Evolutionary conservation across 129 eudicot genomes (phyloP).

Genomic region (Erigeron canadensis): DNA sequence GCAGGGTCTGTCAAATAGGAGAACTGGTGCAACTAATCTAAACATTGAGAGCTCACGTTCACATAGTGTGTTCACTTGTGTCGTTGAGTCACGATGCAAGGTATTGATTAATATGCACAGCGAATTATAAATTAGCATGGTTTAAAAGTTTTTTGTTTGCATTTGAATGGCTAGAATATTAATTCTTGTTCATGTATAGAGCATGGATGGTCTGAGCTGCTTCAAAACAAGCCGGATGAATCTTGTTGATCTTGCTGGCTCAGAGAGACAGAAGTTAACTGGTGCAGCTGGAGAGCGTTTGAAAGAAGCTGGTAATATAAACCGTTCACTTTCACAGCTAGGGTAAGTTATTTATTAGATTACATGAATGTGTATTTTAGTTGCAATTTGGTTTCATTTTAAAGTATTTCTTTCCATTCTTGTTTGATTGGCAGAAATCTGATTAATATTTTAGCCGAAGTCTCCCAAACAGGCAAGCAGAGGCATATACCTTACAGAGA

Average conservation of each 20-base stretch:
- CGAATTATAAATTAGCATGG: background rate
- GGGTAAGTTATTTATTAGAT: constrained; percentile 57
- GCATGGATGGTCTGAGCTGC: constrained; percentile 79
- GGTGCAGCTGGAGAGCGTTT: constrained; percentile 99
- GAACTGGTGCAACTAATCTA: constrained; percentile 79
- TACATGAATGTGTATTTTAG: background rate
- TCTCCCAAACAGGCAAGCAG: constrained; percentile 94
- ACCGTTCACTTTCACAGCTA: constrained; percentile 97
- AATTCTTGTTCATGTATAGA: constrained; percentile 39
- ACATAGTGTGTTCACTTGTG: constrained; percentile 96
- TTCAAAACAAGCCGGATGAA: constrained; percentile 85
- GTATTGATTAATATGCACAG: constrained; percentile 30
- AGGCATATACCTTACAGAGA: constrained; percentile 98
- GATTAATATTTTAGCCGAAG: constrained; percentile 91
- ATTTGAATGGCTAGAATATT: background rate
- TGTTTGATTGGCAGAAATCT: constrained; percentile 63
- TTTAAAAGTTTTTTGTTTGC: background rate
- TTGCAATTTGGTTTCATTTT: background rate
- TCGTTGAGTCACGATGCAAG: constrained; percentile 96
- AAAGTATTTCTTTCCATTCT: background rate
- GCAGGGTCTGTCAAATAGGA: constrained; percentile 89
- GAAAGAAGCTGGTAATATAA: constrained; percentile 99
- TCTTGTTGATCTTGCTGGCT: constrained; percentile 98
- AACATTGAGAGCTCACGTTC: constrained; percentile 97
- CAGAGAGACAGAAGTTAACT: constrained; percentile 93